Base-by-base conservation (phyloP, 1,139 yeast species). In the Debaryomycetaceae sp. region DNA sequence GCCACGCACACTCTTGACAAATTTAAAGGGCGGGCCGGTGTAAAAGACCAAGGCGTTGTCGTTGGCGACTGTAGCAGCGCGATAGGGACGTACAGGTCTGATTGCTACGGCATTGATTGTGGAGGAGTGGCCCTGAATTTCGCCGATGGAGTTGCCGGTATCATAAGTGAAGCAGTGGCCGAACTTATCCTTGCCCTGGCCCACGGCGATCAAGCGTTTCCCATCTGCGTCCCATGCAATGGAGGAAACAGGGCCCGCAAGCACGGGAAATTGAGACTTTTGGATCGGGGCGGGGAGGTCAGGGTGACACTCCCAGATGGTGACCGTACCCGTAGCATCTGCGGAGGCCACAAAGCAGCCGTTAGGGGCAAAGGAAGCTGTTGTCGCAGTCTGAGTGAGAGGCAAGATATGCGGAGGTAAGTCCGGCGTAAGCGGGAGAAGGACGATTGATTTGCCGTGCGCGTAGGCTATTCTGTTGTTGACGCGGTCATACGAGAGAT, bases 91-190 rank as follows among this genome's bases (percentile, higher is more conserved):
- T 34, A 71, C 75, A n/a, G 87, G 83, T 45, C 80, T 79, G 40
- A 90, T 78, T 31, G 81, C 76, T 10, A 85, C 95, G 0, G 92
- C 83, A 47, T 81, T 85, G 47, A 87, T 73, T 25, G 73, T 71
- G 24, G 81, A 76, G n/a, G 93, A 71, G 50, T 90, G 98, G 19
- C 98, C 99, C 32, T 86, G 77, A 41, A 92, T 79, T 50, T 90
- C 97, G 31, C 98, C 99, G 27, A 90, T 77, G 8, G 95, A 74
- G 53, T 90, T 90, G 33, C 98, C 98, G 1, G 94, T 70, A 49
- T 90, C 99, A 70, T 82, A 81, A 5, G 95, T 74, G 47, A 90
- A 85, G 37, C 94, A 87, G 43, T 82, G 95, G 3, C 97, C 98
- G 47, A 74, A 86, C 39, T 80, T 70, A 44, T 87, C 96, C 44